Base-by-base conservation (phyloP, 352 stramenopile species). In the Phytophthora citricola region DNA sequence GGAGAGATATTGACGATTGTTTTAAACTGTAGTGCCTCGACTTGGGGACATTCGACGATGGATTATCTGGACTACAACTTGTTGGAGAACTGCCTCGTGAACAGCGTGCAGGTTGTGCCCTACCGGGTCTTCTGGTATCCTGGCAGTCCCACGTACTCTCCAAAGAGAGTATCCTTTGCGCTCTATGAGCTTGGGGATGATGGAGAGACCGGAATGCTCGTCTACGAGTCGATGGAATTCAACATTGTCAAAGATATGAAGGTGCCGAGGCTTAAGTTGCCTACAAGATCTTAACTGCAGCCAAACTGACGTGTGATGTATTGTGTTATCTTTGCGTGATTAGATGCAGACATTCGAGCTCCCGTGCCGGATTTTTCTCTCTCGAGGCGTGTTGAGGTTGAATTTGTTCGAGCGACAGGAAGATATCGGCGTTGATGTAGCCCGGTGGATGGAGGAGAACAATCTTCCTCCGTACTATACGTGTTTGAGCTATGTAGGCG, bases 121-220 rank as follows among this genome's bases (percentile, higher is more conserved):
- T 94, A 94, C 66, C 74, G 83, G 27, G 85, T 87, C 11, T 93
- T 91, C 44, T 92, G 83, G 85, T 86, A 92, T 39, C 84, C 87
- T 2, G 72, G 80, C 27, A 90, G 74, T 15, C 85, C 87, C 1
- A 91, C 84, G 45, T 94, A 91, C 62, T 85, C 74, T 0, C 87
- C 85, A 0, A 70, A 76, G 47, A 55, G 75, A 20, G 54, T 91
- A 22, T 91, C 81, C 4, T 85, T 94, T 44, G 69, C 63, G 34
- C 79, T 94, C 26, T 90, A 82, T 52, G 81, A 87, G 61, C 29
- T 74, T 34, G n/a, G 58, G 24, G 44, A 61, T 3, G 52, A 73
- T 15, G 63, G 48, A 26, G 45, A 70, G 20, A 48, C 73, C 34
- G 63, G 59, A 9, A 47, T 26, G 8, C 27, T 71, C 36, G 54